Evolutionary conservation across 2,329 filamentous ascomycete species (phyloP), one percentile per base, ranked within the genome.

Genomic region (Colletotrichum siamense): DNA sequence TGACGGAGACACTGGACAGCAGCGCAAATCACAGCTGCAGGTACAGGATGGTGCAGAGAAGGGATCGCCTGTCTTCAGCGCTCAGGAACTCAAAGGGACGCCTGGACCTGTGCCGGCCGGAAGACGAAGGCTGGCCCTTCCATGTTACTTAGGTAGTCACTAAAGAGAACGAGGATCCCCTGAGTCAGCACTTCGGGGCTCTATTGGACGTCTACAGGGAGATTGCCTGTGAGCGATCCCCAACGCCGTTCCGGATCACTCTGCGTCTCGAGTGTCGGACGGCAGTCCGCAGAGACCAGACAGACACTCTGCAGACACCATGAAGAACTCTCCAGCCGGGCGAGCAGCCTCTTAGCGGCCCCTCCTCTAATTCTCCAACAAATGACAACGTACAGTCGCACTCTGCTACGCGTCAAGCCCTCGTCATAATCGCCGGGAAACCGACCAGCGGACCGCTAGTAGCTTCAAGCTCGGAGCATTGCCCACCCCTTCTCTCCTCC

Each of bases 21-120:
- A 67, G 65, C 49, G 28, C 71, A 69, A 69, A 75, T 75, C 61
- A 75, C n/a, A 30, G 65, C 65, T 71, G 61, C 71, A 71, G 66
- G 44, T 74, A 71, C 62, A 67, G 71, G 49, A 67, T 75, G 32
- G 13, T 22, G 49, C 75, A 66, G 28, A 30, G 36, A 62, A 55
- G 55, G 75, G 71, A 55, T 70, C 30, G 49, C 71, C 22, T 71
- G 61, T 55, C 49, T 62, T 49, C 24, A 24, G 30, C 9, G 59
- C 39, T 55, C 65, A 64, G 63, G 55, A 76, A 36, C 63, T 71
- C 49, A 62, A 66, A 76, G 52, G 34, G 34, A 39, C 22, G 44
- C 59, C 63, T 57, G 26, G 74, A 16, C 34, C 30, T 66, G 22
- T 57, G 24, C 65, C 64, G n/a, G 36, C 49, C 15, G 57, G 49